Conservation (phyloP, 2,329 filamentous ascomycete genomes). For the Mariannaea elegans region DNA sequence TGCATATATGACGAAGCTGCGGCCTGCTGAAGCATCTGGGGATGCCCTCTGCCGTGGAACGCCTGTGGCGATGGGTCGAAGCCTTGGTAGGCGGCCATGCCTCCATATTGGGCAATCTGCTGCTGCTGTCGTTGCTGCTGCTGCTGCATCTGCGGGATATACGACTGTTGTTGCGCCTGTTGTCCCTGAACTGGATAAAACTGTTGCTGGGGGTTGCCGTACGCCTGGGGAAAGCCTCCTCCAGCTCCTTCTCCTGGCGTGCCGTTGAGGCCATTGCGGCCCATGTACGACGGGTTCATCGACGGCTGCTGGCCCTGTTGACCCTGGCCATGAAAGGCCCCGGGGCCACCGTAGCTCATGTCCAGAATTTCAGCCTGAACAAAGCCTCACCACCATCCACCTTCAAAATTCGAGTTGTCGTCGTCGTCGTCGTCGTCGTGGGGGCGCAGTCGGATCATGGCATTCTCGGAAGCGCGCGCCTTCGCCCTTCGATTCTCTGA, state of each 20-base stretch:
- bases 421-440: slow-evolving; percentile 40
- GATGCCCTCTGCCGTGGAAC: slow-evolving; percentile 24
- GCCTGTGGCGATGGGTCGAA: slow-evolving; percentile 34
- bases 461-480: slow-evolving; percentile 16
- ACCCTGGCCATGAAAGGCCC: slow-evolving; percentile 42
- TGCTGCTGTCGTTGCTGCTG: slow-evolving; percentile 23
- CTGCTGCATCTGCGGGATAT: slow-evolving; percentile 34
- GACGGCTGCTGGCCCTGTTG: slow-evolving; percentile 39
- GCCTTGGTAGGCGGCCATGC: slow-evolving; percentile 33
- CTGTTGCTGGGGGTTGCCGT: slow-evolving; percentile 41
- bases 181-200: slow-evolving; percentile 37
- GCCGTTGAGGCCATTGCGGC: slow-evolving; percentile 13
- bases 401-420: slow-evolving; percentile 26
- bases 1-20: slow-evolving; percentile 37
- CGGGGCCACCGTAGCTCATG: slow-evolving; percentile 49
- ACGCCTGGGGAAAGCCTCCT: slow-evolving; percentile 37
- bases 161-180: slow-evolving; percentile 39
- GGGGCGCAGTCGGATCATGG: slow-evolving; percentile 42
- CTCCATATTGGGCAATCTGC: slow-evolving; percentile 38
- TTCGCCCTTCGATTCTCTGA: neutral
- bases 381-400: slow-evolving; percentile 25
- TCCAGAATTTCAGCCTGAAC: slow-evolving; percentile 31
- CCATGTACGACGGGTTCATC: slow-evolving; percentile 32
- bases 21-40: slow-evolving; percentile 37
- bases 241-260: slow-evolving; percentile 4